Evolutionary conservation across 768 basidiomycete genomes (phyloP), one percentile per base, ranked within the genome.

Genomic region (Kwoniella botswanensis): DNA sequence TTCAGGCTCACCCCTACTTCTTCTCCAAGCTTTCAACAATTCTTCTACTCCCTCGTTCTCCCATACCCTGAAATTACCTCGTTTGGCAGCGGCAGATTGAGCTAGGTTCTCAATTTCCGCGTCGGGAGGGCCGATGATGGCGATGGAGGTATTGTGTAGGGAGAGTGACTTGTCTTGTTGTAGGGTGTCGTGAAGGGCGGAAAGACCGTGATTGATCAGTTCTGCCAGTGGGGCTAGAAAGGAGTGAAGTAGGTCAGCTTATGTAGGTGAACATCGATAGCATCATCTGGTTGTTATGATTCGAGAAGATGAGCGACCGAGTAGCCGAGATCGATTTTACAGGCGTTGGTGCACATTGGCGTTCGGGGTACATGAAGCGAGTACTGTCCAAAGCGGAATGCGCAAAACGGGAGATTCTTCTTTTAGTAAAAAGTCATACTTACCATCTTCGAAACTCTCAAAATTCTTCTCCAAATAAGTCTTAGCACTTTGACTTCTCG

Each of bases 91-190:
- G n/a, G 79, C 76, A 21, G 86, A 85, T 60, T 75, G 82, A 54
- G 83, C 86, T 84, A 93, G 90, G 70, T 89, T 85, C 43, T 84
- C 80, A 75, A 90, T 88, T 1, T 42, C 59, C 21, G 59, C 56
- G 43, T 73, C 59, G 12, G 78, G 26, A 11, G 78, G 74, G 35
- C 96, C 96, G 70, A 98, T 87, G 80, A 99, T 92, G 41, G 94
- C 95, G 76, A 98, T 90, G 1, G 93, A 94, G 1, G 97, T 99
- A 86, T 99, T 99, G 82, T 92, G 89, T 76, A 90, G 86, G 18
- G 90, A 94, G 67, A 98, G 90, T 79, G 93, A 94, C 84, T 99
- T 99, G 86, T 98, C 97, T 81, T 99, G 97, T 79, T 98, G 97
- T 46, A 99, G 88, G 2, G 97, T 98, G 83, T 98, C 96, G 41